Conservation (phyloP, 495 filamentous ascomycete species). For the Monascus purpureus region DNA sequence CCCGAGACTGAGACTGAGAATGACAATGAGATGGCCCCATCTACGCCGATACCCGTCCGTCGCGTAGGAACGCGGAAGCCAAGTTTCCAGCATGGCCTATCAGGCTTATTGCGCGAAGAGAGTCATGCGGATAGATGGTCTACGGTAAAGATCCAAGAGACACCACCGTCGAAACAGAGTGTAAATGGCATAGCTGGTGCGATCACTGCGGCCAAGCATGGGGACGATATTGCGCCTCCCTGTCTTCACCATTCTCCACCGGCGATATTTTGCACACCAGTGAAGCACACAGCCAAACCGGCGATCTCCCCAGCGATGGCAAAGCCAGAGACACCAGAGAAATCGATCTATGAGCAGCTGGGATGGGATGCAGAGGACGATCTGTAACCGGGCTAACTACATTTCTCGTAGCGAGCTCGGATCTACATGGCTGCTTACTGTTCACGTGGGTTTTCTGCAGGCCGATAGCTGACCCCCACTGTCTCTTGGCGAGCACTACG, state of each 20-base stretch:
- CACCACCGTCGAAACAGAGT: conserved; percentile 27
- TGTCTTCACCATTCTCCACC: conserved; percentile 8
- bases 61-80: background rate
- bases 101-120: background rate
- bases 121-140: too few relatives aligned
- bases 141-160: conserved; percentile 25
- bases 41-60: background rate
- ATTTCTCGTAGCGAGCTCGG: too few relatives aligned
- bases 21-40: conserved; percentile 1
- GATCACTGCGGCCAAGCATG: conserved; percentile 6
- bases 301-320: background rate
- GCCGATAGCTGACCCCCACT: too few relatives aligned
- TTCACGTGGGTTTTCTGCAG: too few relatives aligned
- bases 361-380: conserved; percentile 59
- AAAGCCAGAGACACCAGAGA: conserved; percentile 28
- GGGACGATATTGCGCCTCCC: conserved; percentile 1
- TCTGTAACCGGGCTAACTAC: too few relatives aligned
- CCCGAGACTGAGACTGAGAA: too few relatives aligned
- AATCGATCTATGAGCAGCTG: conserved; percentile 53
- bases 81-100: background rate
- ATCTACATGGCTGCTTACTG: too few relatives aligned
- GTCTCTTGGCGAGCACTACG: too few relatives aligned
- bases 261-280: conserved; percentile 10
- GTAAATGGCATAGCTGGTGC: too few relatives aligned
- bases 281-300: conserved; percentile 10